These are phyloP conservation scores for Exophiala spinifera DNA, from an alignment of 2,329 filamentous ascomycete species.

Conservation along the genomic window DNA sequence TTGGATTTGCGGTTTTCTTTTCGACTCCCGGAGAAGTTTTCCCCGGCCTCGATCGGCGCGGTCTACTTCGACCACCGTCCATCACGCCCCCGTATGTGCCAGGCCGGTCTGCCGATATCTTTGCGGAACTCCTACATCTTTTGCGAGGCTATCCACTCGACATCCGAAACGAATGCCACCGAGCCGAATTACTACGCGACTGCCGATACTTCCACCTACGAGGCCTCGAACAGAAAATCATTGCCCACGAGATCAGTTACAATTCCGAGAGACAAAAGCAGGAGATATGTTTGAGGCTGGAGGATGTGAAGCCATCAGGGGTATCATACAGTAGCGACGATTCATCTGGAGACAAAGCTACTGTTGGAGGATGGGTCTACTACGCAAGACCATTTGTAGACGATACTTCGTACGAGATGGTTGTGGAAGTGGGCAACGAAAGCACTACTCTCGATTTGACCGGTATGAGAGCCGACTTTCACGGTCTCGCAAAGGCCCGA, in stretches of 20 bases:
- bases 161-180: conserved; percentile 72
- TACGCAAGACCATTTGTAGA: conserved; percentile 89
- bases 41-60: conserved; percentile 74
- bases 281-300: conserved; percentile 76
- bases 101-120: conserved; percentile 76
- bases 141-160: conserved; percentile 79
- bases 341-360: conserved; percentile 18
- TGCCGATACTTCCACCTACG: conserved; percentile 92
- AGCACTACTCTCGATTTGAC: conserved; percentile 57
- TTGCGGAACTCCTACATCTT: conserved; percentile 76
- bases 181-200: conserved; percentile 74
- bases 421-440: conserved; percentile 73
- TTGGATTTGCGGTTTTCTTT: conserved; percentile 88
- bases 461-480: conserved; percentile 65
- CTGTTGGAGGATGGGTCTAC: conserved; percentile 58
- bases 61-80: conserved; percentile 78
- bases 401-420: conserved; percentile 66
- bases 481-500: conserved; percentile 65
- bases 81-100: conserved; percentile 80
- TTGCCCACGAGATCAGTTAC: conserved; percentile 71
- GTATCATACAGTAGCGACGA: conserved; percentile 61
- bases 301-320: conserved; percentile 86
- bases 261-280: conserved; percentile 66
- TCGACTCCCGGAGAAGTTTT: conserved; percentile 75
- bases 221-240: conserved; percentile 81